phyloP scores from a whole-genome alignment of 805 yeast genomes.

The Myxozyma udenii region DNA sequence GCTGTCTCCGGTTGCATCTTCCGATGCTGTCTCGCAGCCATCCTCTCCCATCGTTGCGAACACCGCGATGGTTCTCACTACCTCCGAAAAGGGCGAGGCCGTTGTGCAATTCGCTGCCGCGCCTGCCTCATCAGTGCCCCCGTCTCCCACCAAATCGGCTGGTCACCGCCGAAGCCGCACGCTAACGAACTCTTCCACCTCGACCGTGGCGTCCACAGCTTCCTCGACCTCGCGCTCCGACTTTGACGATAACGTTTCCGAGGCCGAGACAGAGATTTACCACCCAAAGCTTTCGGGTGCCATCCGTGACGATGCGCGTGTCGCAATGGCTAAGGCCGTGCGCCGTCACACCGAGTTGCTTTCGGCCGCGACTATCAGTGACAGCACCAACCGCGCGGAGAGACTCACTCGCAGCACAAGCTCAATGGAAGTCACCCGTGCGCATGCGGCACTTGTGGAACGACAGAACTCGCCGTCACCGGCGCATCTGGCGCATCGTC shows the following conservation, averaged over 20 bases:
- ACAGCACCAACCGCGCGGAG: background rate
- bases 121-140: background rate
- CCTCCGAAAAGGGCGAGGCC: background rate
- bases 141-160: background rate
- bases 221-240: constrained; percentile 2
- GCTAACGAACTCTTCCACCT: constrained; percentile 5
- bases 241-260: constrained; percentile 3
- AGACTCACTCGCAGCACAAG: constrained; percentile 15
- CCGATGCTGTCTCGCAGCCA: background rate
- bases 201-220: constrained; percentile 10
- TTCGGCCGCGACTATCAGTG: constrained; percentile 10
- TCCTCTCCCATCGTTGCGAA: background rate
- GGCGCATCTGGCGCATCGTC: too few relatives aligned
- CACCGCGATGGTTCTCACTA: background rate
- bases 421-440: constrained; percentile 4
- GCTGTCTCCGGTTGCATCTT: background rate
- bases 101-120: background rate
- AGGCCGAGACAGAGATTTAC: constrained; percentile 26
- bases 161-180: constrained; percentile 1
- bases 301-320: constrained; percentile 19
- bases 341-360: constrained; percentile 14
- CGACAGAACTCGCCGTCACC: background rate
- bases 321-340: constrained; percentile 22
- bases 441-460: background rate
- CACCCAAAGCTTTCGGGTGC: constrained; percentile 7